Base-by-base conservation (phyloP, 73 alveolate genomes). In the Tetrahymena borealis region DNA sequence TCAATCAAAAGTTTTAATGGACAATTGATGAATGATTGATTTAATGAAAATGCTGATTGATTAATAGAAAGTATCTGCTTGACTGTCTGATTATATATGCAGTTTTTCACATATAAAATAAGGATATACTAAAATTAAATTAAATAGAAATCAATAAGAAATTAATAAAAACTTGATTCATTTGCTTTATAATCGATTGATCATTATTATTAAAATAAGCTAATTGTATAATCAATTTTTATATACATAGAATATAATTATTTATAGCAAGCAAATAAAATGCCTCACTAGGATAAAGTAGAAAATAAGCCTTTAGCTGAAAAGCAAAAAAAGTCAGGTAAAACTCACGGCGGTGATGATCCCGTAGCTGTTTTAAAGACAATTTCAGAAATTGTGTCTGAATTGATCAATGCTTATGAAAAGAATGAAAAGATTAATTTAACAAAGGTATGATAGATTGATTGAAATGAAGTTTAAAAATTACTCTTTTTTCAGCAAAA, bases 311-410 rank as follows among this genome's bases (percentile, higher is more conserved):
- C 43, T 38, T 31, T 40, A 41, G 39, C 39, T 91, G 95, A 91
- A 91, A 78, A 32, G 90, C 11, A 78, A 78, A 38, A 41, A 90
- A 78, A 93, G 90, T 78, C 78, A 78, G 93, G 93, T 94, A 91
- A 93, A 91, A 36, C 39, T 60, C n/a, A n/a, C n/a, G 37, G 43
- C 33, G 93, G 91, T 93, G 99, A 97, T 93, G 96, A 96, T 16
- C 96, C 96, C 39, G 98, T 97, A 79, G 93, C 94, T 79, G 96
- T 94, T 91, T 96, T 98, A 91, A 98, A 97, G 91, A 96, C 99
- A 78, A 97, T 98, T 12, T 96, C 98, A 38, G 99, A 98, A 93
- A 98, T 97, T 32, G 99, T 98, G 13, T 94, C 96, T 12, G 92
- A 93, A 38, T 94, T 98, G 79, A 95, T 97, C 39, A 91, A 96